Conservation (phyloP, 805 yeast genomes). For the Starmerella vaccinii region DNA sequence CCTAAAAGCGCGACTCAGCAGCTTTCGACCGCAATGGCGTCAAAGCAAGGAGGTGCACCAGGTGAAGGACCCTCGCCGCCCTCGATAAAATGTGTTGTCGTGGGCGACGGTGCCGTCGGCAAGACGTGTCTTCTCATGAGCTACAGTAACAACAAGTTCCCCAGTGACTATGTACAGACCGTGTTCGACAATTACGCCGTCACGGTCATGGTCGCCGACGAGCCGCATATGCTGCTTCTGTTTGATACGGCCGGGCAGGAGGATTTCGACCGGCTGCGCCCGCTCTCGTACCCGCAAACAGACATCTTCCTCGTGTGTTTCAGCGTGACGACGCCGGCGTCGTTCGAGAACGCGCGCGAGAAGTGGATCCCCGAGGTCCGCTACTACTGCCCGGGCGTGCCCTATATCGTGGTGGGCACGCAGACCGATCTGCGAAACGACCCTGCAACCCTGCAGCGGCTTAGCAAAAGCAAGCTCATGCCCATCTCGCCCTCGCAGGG, state of each 20-base stretch:
- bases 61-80: conserved; percentile 22
- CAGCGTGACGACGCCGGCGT: conserved; percentile 92
- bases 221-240: conserved; percentile 92
- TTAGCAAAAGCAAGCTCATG: conserved; percentile 78
- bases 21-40: conserved; percentile 9
- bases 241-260: conserved; percentile 99
- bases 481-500: conserved; percentile 84
- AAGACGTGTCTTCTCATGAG: conserved; percentile 91
- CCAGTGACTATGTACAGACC: conserved; percentile 98
- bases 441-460: conserved; percentile 77
- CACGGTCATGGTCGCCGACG: conserved; percentile 70
- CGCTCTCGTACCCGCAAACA: conserved; percentile 91
- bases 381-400: conserved; percentile 97
- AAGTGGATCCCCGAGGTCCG: conserved; percentile 99
- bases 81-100: conserved; percentile 80
- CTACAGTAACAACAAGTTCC: conserved; percentile 92
- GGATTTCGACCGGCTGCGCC: conserved; percentile 95
- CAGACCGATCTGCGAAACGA: conserved; percentile 93
- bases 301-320: conserved; percentile 94
- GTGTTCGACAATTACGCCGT: conserved; percentile 68
- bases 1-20: not conserved
- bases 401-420: conserved; percentile 93
- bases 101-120: conserved; percentile 99
- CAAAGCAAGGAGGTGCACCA: conserved; percentile 14
- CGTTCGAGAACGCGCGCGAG: conserved; percentile 94